These are phyloP conservation scores for Penstemon barbatus DNA, from an alignment of 257 asterid species.

Conservation along the genomic window DNA sequence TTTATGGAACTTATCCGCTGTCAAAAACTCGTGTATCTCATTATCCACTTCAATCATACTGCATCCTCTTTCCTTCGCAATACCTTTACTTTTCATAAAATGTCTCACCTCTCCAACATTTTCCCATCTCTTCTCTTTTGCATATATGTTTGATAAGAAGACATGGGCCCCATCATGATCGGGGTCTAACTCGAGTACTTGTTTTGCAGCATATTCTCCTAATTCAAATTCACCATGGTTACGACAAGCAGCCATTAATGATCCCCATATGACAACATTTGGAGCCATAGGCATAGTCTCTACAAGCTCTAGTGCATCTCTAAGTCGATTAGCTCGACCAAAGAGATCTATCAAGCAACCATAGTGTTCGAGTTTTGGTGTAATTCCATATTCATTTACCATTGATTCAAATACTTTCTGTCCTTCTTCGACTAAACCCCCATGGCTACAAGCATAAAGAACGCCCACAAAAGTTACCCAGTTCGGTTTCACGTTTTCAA, in stretches of 20 bases:
- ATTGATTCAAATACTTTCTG: constrained; percentile 48
- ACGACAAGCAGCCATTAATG: constrained; percentile 74
- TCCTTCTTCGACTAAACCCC: constrained; percentile 70
- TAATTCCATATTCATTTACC: constrained; percentile 56
- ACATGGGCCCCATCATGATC: constrained; percentile 76
- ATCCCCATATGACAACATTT: constrained; percentile 72
- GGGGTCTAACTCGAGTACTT: constrained; percentile 64
- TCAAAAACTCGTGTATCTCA: constrained; percentile 55
- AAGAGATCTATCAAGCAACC: constrained; percentile 86
- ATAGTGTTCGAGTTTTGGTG: constrained; percentile 67
- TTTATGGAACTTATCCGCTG: constrained; percentile 57
- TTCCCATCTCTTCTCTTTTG: constrained; percentile 59
- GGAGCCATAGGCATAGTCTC: constrained; percentile 85
- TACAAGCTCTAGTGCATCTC: constrained; percentile 55
- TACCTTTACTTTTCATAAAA: constrained; percentile 47
- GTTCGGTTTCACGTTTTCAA: constrained; percentile 57
- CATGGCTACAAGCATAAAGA: constrained; percentile 78
- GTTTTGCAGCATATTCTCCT: constrained; percentile 73
- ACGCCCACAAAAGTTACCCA: constrained; percentile 74
- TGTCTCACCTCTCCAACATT: constrained; percentile 51
- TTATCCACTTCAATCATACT: constrained; percentile 57
- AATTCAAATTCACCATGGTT: constrained; percentile 61
- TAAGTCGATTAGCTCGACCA: constrained; percentile 62
- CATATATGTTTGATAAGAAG: constrained; percentile 68
- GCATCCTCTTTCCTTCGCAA: constrained; percentile 59